phyloP scores from a whole-genome alignment of 2,329 filamentous ascomycete species.

The Trichoderma harzianum region DNA sequence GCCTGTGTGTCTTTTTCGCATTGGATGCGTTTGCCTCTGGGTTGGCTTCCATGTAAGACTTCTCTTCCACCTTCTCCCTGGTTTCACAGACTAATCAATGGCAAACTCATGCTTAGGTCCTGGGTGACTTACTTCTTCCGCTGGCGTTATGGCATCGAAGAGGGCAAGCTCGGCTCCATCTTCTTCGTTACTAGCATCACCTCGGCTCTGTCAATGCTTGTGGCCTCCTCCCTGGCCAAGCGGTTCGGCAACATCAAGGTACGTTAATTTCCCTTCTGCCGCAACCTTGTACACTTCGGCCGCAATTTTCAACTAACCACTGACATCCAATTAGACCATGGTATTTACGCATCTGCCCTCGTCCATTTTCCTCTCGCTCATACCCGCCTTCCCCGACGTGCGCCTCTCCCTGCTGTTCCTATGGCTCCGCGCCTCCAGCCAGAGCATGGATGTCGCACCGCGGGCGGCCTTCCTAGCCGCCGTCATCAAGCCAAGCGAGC shows the following conservation, averaged over 20 bases:
- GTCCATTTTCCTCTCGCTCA: constrained; percentile 60
- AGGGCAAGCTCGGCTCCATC: constrained; percentile 50
- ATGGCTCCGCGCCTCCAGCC: constrained; percentile 57
- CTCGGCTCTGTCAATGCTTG: constrained; percentile 48
- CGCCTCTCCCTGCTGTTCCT: constrained; percentile 57
- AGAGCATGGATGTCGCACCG: constrained; percentile 69
- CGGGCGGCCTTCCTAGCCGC: constrained; percentile 67
- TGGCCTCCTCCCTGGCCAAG: constrained; percentile 52
- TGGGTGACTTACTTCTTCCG: constrained; percentile 58
- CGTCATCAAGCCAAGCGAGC: constrained; percentile 60
- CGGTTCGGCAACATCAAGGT: constrained; percentile 62
- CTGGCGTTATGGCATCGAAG: constrained; percentile 44
- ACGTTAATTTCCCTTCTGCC: not conserved
- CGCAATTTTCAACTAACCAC: not conserved
- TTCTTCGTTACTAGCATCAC: constrained; percentile 55
- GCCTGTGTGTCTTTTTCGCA: constrained; percentile 64
- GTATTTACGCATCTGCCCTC: constrained; percentile 72
- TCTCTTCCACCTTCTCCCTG: constrained; percentile 27
- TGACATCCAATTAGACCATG: constrained; percentile 54
- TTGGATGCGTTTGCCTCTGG: constrained; percentile 69
- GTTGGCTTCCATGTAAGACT: constrained; percentile 56
- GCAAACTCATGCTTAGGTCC: constrained; percentile 36
- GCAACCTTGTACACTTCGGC: not conserved
- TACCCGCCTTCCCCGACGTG: constrained; percentile 54
- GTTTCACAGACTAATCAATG: constrained; percentile 25